Evolutionary conservation across 1,284 basidiomycete species (phyloP), one percentile per base, ranked within the genome.

Genomic region (Pseudozyma sp.): DNA sequence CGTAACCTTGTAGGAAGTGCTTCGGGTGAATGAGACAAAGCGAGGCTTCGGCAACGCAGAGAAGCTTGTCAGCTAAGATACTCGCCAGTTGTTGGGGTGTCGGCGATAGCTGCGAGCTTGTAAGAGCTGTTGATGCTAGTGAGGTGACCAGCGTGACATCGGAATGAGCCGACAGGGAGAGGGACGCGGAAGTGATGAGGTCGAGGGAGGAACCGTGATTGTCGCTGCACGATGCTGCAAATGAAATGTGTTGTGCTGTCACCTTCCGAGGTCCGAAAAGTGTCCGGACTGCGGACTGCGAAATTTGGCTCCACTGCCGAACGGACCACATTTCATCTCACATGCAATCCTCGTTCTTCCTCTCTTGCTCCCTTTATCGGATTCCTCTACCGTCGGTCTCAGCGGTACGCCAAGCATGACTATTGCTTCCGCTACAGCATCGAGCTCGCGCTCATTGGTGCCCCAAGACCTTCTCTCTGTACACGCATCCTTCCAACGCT

Each of bases 401-500:
- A 4, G 13, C 16, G 19, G 39, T 40, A 39, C 24, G 17, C 55
- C 3, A 34, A 29, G 35, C 50, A 30, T n/a, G 19, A 44, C 7
- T 33, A 64, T 60, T 56, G 37, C 64, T 19, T 61, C 65, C 7
- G 19, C 49, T 2, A 35, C 34, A 7, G 54, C 64, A 30, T 61
- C 59, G 19, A 47, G 49, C 19, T 67, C 69, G 3, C 54, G 49
- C 34, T 46, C 65, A 3, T 44, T 54, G 24, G 49, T 75, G 1
- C 65, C 74, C 5, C 43, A 58, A 47, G 73, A 71, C 31, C 60
- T 72, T 14, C 52, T 47, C 4, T 39, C 69, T 6, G n/a, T 77
- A 31, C 60, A 65, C 52, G 54, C 57, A 31, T 70, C 62, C 0
- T 69, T 77, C 31, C 55, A 44, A 16, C 64, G 78, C 8, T 74